A percentile compares a stretch with the other conserved stretches of the same genome.
These are phyloP conservation scores for Posidonia australis DNA, from an alignment of 106 monocot genomes.

Conservation along the genomic window DNA sequence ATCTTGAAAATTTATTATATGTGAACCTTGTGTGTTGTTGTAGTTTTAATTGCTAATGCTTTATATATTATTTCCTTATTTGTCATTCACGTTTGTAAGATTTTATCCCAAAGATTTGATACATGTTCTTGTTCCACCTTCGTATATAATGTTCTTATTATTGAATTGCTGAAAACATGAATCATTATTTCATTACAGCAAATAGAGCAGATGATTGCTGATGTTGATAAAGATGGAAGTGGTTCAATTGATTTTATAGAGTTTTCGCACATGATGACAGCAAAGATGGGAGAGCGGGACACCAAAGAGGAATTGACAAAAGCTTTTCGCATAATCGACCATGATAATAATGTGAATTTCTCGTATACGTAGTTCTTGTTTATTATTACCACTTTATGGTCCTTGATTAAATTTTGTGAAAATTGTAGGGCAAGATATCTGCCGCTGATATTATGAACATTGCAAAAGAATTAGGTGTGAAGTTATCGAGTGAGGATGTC, in stretches of 20 bases:
- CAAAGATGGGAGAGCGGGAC: conserved; percentile 91
- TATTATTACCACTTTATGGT: neutral
- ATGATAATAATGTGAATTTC: conserved; percentile 72
- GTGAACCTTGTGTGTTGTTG: too few relatives aligned
- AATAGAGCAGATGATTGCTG: conserved; percentile 81
- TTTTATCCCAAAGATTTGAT: too few relatives aligned
- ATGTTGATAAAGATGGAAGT: conserved; percentile 91
- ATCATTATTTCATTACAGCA: conserved; percentile 39
- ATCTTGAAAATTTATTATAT: too few relatives aligned
- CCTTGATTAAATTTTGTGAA: neutral
- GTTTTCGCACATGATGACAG: conserved; percentile 88
- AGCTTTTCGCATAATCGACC: conserved; percentile 82
- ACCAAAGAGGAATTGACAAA: conserved; percentile 65
- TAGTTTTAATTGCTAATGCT: too few relatives aligned
- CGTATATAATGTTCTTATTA: neutral
- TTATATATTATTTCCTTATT: too few relatives aligned
- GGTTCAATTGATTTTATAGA: conserved; percentile 95
- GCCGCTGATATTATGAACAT: conserved; percentile 49
- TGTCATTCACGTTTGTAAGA: too few relatives aligned
- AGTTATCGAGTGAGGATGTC: conserved; percentile 60
- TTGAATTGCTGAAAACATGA: neutral
- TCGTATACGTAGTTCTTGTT: conserved; percentile 1
- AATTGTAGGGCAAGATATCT: conserved; percentile 76
- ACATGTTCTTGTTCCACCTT: neutral
- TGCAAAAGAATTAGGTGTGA: conserved; percentile 69